Conservation (phyloP, 768 basidiomycete species). For the Collybia sp. region DNA sequence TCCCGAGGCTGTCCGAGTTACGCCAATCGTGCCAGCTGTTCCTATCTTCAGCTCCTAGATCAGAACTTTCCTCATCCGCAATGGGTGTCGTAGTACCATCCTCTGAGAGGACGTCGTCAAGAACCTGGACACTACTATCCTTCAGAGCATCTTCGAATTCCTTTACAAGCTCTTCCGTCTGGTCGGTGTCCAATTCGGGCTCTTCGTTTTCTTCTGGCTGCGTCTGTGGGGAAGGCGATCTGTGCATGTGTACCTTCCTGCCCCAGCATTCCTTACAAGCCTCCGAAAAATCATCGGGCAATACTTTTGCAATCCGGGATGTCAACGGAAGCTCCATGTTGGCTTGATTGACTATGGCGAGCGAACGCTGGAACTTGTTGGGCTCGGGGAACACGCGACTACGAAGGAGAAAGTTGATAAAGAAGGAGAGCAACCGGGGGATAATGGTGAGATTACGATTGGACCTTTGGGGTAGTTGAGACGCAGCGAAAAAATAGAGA, state of each 20-base stretch:
- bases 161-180: slow-evolving; percentile 9
- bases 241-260: slow-evolving; percentile 34
- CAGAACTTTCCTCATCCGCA: slow-evolving; percentile 6
- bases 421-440: slow-evolving; percentile 56
- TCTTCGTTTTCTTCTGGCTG: slow-evolving; percentile 1
- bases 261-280: slow-evolving; percentile 50
- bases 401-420: slow-evolving; percentile 53
- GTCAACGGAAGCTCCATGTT: slow-evolving; percentile 47
- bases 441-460: slow-evolving; percentile 43
- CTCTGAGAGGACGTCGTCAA: slow-evolving; percentile 5
- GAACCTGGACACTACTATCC: slow-evolving; percentile 24
- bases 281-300: slow-evolving; percentile 47
- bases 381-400: slow-evolving; percentile 49
- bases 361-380: slow-evolving; percentile 35
- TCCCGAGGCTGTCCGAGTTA: slow-evolving; percentile 5
- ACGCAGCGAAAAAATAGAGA: slow-evolving; percentile 1
- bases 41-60: slow-evolving; percentile 1
- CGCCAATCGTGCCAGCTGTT: not conserved
- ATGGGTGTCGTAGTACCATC: slow-evolving; percentile 7
- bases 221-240: slow-evolving; percentile 13
- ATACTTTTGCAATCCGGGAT: slow-evolving; percentile 35
- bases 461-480: slow-evolving; percentile 23
- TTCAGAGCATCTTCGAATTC: slow-evolving; percentile 34
- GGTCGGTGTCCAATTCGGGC: slow-evolving; percentile 1
- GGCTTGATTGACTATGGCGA: slow-evolving; percentile 37